Conservation (phyloP, 106 monocot genomes). For the Xerophyta viscosa region DNA sequence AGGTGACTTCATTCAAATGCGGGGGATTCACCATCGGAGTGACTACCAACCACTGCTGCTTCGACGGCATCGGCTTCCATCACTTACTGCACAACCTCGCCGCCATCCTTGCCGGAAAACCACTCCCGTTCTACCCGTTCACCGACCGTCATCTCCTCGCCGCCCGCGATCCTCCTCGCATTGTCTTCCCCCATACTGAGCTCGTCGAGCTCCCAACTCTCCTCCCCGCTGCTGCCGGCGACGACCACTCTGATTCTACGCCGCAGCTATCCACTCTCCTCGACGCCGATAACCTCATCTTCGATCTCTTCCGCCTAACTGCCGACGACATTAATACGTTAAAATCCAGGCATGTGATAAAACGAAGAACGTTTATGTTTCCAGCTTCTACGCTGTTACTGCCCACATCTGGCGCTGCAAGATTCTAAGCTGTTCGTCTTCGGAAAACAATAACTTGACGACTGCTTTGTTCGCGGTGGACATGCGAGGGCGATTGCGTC, state of each 20-base stretch:
- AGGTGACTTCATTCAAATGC: slow-evolving; percentile 50
- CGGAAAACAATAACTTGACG: background rate
- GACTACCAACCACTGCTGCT: slow-evolving; percentile 34
- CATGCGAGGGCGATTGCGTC: slow-evolving; percentile 13
- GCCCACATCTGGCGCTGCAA: slow-evolving; percentile 52
- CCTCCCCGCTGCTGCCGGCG: background rate
- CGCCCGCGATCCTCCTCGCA: slow-evolving; percentile 36
- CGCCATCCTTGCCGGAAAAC: slow-evolving; percentile 10
- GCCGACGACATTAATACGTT: slow-evolving; percentile 19
- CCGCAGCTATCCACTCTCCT: background rate
- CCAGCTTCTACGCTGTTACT: slow-evolving; percentile 22
- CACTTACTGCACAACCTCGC: slow-evolving; percentile 44
- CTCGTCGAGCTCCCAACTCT: slow-evolving; percentile 11
- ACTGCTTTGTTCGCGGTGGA: slow-evolving; percentile 35
- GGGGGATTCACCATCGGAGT: slow-evolving; percentile 42
- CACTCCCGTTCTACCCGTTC: slow-evolving; percentile 16
- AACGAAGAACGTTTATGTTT: background rate
- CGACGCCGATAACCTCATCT: background rate
- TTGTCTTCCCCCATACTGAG: slow-evolving; percentile 39
- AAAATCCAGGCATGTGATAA: slow-evolving; percentile 11
- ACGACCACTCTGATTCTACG: too few species aligned
- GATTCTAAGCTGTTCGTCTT: background rate
- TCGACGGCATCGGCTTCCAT: slow-evolving; percentile 35
- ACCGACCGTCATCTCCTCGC: slow-evolving; percentile 32
- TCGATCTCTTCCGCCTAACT: slow-evolving; percentile 30